Conservation (phyloP, 2,329 filamentous ascomycete genomes). For the Xylariaceae sp. region DNA sequence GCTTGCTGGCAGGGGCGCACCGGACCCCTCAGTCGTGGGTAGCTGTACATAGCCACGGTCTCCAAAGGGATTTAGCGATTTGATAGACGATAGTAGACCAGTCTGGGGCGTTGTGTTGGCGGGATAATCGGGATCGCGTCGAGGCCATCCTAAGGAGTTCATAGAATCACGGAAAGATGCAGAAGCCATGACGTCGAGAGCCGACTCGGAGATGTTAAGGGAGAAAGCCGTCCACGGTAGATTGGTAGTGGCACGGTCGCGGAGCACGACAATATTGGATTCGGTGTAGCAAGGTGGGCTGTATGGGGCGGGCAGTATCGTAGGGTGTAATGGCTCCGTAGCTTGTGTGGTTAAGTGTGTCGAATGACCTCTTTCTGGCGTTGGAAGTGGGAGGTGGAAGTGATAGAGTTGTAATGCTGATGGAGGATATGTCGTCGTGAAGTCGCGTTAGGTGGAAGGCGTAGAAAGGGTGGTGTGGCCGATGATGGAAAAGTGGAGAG, state of each 20-base stretch:
- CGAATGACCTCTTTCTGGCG: slow-evolving; percentile 23
- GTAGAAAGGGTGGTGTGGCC: slow-evolving; percentile 30
- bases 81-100: slow-evolving; percentile 79
- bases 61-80: slow-evolving; percentile 86
- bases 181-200: slow-evolving; percentile 70
- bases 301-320: background rate
- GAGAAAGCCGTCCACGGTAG: slow-evolving; percentile 9
- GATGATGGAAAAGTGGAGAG: slow-evolving; percentile 14
- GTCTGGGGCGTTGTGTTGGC: slow-evolving; percentile 74
- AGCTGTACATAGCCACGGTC: slow-evolving; percentile 87
- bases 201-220: background rate
- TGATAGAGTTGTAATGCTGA: slow-evolving; percentile 27
- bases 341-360: slow-evolving; percentile 28
- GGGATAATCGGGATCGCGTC: slow-evolving; percentile 77
- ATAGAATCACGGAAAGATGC: slow-evolving; percentile 91
- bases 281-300: slow-evolving; percentile 14
- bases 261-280: slow-evolving; percentile 7
- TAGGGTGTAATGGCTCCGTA: slow-evolving; percentile 19
- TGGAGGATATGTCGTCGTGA: slow-evolving; percentile 30
- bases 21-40: slow-evolving; percentile 80
- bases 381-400: slow-evolving; percentile 19
- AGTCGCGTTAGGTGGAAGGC: slow-evolving; percentile 35
- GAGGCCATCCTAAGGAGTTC: slow-evolving; percentile 93
- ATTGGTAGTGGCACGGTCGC: slow-evolving; percentile 7
- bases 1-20: slow-evolving; percentile 84